Evolutionary conservation across 352 stramenopile genomes (phyloP).

Genomic region (Globisporangium paroecandrum): DNA sequence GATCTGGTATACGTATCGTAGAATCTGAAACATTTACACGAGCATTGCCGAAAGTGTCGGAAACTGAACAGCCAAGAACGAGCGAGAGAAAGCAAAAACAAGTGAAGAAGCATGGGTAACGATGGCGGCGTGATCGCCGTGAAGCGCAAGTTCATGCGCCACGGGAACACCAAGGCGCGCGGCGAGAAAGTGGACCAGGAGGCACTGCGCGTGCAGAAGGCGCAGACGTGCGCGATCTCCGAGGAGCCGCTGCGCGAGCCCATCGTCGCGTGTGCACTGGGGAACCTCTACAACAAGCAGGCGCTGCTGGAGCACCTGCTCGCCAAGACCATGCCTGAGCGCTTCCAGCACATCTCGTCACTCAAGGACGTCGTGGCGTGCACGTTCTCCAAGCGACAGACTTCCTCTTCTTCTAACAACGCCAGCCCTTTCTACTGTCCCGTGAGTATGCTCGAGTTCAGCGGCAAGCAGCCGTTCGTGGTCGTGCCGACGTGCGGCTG

Average conservation of each 20-base stretch:
- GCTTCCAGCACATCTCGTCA: constrained; percentile 78
- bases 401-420: background rate
- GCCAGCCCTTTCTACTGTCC: constrained; percentile 51
- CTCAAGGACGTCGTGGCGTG: constrained; percentile 89
- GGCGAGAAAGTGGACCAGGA: constrained; percentile 68
- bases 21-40: too few species aligned
- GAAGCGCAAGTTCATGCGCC: constrained; percentile 93
- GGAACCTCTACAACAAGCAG: constrained; percentile 93
- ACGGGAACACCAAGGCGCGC: constrained; percentile 72
- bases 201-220: constrained; percentile 49
- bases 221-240: constrained; percentile 77
- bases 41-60: too few species aligned
- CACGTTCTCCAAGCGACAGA: constrained; percentile 26
- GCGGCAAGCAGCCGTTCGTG: constrained; percentile 84
- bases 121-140: constrained; percentile 93
- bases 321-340: constrained; percentile 65
- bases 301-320: constrained; percentile 80
- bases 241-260: constrained; percentile 76
- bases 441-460: constrained; percentile 86
- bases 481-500: constrained; percentile 80
- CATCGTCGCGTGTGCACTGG: constrained; percentile 85
- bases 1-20: too few species aligned
- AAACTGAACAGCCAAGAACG: background rate
- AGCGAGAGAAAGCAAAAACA: background rate
- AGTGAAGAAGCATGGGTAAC: constrained; percentile 74